Base-by-base conservation (phyloP, 1,139 yeast species). In the Debaryomyces sp. region DNA sequence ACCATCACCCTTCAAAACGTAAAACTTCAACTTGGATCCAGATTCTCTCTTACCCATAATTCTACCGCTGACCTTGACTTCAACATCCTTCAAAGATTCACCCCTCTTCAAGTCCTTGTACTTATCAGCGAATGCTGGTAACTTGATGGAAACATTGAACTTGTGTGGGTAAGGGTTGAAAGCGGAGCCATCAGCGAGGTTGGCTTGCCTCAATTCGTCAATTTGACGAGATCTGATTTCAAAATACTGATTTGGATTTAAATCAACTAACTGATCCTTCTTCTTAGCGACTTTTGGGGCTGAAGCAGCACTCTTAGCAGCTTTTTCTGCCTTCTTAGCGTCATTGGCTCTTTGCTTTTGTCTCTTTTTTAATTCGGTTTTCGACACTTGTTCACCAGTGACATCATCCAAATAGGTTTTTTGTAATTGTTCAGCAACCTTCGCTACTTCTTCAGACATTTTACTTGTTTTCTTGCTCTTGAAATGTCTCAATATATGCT, bases 381-480 rank as follows among this genome's bases (percentile, higher is more conserved):
- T 94, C 68, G 99, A 94, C 44, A 94, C 97, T 72, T 85, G 89
- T 74, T 94, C 99, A 45, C 98, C 98, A 55, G 98, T 92, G 61
- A 75, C 96, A 52, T 91, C 97, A 68, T 94, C 99, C 60, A 94
- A 79, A 66, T 90, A 84, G 40, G 89, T 84, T 79, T 91, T 92
- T 69, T 89, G 92, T 58, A 90, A 83, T 61, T 82, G 84, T 62
- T 91, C 97, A 46, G 95, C 71, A 49, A 79, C 86, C 64, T 83
- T 76, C 53, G 85, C 83, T 54, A 80, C 84, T 55, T 67, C 68
- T 59, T 73, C 78, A 52, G 80, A 67, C 80, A 76, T 75, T 42
- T 58, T 38, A 46, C 23, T 30, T 18, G 32, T 37, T 22, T 26
- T 42, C 6, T 33, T 24, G 6, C 43, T 41, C 13, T 32, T 18